phyloP scores from a whole-genome alignment of 2,329 filamentous ascomycete genomes.

The Ophiognomonia clavigignenti-juglandacearum region DNA sequence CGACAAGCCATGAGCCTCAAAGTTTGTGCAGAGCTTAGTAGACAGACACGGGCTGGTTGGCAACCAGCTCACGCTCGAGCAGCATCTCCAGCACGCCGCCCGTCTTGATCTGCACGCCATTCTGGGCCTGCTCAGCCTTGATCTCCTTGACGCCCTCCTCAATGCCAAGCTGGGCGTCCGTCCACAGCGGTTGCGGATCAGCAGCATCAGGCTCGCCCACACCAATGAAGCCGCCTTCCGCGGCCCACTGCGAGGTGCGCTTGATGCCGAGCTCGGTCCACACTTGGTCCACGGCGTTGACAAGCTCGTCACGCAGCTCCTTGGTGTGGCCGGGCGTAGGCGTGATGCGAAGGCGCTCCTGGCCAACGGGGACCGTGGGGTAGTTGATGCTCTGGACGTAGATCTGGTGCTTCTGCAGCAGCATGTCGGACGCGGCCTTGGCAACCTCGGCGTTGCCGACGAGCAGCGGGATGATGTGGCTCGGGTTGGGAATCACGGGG shows the following conservation, averaged over 20 bases:
- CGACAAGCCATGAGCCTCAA: slow-evolving; percentile 2
- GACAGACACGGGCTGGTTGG: slow-evolving; percentile 25
- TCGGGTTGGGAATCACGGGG: slow-evolving; percentile 95
- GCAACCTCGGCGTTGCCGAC: slow-evolving; percentile 92
- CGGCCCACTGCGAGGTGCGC: slow-evolving; percentile 87
- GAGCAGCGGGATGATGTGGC: slow-evolving; percentile 89
- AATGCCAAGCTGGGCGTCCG: slow-evolving; percentile 78
- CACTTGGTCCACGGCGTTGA: slow-evolving; percentile 78
- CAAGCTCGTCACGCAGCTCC: slow-evolving; percentile 79
- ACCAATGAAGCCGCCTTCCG: slow-evolving; percentile 88
- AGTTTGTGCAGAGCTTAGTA: slow-evolving; percentile 7
- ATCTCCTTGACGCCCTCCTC: slow-evolving; percentile 61
- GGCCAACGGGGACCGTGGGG: slow-evolving; percentile 94
- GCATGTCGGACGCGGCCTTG: slow-evolving; percentile 86
- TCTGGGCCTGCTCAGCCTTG: slow-evolving; percentile 29
- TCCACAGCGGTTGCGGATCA: slow-evolving; percentile 77
- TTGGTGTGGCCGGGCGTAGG: slow-evolving; percentile 89
- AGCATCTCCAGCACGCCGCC: slow-evolving; percentile 51
- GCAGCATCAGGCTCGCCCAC: slow-evolving; percentile 69
- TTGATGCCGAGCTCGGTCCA: slow-evolving; percentile 88
- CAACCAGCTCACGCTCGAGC: slow-evolving; percentile 48
- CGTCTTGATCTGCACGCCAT: slow-evolving; percentile 29
- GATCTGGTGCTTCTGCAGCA: slow-evolving; percentile 84
- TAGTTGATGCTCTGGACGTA: slow-evolving; percentile 99
- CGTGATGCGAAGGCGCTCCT: slow-evolving; percentile 93